These are phyloP conservation scores for Cladobotryum mycophilum DNA, from an alignment of 2,329 filamentous ascomycete species.

Conservation along the genomic window DNA sequence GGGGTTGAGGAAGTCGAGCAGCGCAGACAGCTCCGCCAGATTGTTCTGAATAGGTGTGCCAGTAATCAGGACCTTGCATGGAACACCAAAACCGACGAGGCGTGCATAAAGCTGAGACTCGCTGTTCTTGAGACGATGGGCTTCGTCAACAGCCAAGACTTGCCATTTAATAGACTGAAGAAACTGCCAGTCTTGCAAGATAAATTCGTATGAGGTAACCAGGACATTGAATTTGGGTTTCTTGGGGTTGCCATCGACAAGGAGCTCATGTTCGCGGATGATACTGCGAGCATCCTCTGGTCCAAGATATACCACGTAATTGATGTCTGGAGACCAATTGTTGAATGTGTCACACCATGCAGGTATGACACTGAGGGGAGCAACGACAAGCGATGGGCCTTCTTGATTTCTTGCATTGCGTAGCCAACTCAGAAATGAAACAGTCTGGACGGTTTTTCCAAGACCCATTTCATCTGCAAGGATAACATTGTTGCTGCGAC, in stretches of 20 bases:
- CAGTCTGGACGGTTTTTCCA: slow-evolving; percentile 96
- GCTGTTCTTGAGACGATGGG: slow-evolving; percentile 91
- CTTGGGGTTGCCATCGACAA: slow-evolving; percentile 77
- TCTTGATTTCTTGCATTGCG: slow-evolving; percentile 84
- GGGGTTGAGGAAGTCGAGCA: slow-evolving; percentile 97
- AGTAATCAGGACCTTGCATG: slow-evolving; percentile 86
- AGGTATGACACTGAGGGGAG: slow-evolving; percentile 92
- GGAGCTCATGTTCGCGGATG: slow-evolving; percentile 84
- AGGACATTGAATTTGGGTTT: slow-evolving; percentile 97
- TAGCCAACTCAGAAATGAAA: slow-evolving; percentile 95
- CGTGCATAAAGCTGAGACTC: slow-evolving; percentile 90
- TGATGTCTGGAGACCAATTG: slow-evolving; percentile 89
- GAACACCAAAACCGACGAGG: slow-evolving; percentile 77
- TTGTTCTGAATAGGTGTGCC: slow-evolving; percentile 98
- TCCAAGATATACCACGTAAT: slow-evolving; percentile 95
- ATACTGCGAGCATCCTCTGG: slow-evolving; percentile 79
- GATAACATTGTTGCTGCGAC: slow-evolving; percentile 88
- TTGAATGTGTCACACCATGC: slow-evolving; percentile 99
- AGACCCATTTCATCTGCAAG: slow-evolving; percentile 98
- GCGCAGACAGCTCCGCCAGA: slow-evolving; percentile 79
- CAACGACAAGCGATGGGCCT: slow-evolving; percentile 94
- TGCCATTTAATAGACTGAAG: slow-evolving; percentile 94
- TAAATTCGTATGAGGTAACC: slow-evolving; percentile 95
- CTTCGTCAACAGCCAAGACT: slow-evolving; percentile 91
- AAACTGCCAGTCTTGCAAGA: slow-evolving; percentile 77